Percentiles rank a stretch among this genome's conserved stretches.
These are phyloP conservation scores for Omphalotus olearius DNA, from an alignment of 1,284 basidiomycete species.

Conservation along the genomic window DNA sequence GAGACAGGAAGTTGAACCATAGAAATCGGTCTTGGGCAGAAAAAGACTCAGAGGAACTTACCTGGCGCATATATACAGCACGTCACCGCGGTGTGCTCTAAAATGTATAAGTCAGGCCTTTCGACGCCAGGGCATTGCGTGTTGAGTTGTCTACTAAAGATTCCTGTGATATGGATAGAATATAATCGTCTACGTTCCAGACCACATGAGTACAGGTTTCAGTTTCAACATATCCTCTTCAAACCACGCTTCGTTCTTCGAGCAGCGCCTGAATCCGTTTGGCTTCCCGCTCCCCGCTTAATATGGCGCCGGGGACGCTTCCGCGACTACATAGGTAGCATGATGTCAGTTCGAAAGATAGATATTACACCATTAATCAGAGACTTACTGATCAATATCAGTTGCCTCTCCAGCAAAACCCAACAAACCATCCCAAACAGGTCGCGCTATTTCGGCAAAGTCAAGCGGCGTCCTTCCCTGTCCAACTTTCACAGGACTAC, in stretches of 20 bases:
- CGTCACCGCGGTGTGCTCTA: no score
- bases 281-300: slow-evolving; percentile 10
- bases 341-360: not conserved
- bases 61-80: no score
- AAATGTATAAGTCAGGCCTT: no score
- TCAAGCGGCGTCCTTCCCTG: slow-evolving; percentile 8
- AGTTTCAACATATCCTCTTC: no score
- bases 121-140: no score
- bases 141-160: no score
- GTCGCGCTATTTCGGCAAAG: slow-evolving; percentile 8
- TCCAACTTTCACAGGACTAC: slow-evolving; percentile 7
- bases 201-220: no score
- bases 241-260: not conserved
- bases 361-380: not conserved
- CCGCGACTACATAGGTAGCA: slow-evolving; percentile 3
- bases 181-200: no score
- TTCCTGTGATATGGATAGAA: no score
- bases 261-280: slow-evolving; percentile 4
- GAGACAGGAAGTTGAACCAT: no score
- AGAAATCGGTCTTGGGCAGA: no score
- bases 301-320: slow-evolving; percentile 10
- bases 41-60: no score
- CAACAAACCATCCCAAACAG: slow-evolving; percentile 8
- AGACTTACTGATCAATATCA: slow-evolving; percentile 11
- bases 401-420: slow-evolving; percentile 12